phyloP scores from a whole-genome alignment of 768 basidiomycete species.

The Tricholoma matsutake region DNA sequence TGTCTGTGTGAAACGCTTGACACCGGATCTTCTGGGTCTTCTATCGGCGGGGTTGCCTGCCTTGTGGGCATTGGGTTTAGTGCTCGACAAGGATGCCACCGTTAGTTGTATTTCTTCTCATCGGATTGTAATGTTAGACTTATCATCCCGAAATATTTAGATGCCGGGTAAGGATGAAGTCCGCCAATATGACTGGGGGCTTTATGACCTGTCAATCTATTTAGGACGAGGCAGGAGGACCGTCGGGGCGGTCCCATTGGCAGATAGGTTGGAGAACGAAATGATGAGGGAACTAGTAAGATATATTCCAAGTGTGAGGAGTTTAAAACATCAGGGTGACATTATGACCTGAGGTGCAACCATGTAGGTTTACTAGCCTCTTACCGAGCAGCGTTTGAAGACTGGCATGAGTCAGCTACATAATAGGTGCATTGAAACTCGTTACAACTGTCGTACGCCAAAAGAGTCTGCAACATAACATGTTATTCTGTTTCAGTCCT shows the following conservation, averaged over 20 bases:
- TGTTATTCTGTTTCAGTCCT: no score
- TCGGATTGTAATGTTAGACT: no score
- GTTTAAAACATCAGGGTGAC: not conserved
- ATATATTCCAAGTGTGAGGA: not conserved
- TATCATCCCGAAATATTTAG: no score
- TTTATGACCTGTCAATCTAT: constrained; percentile 14
- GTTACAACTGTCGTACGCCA: no score
- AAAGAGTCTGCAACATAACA: no score
- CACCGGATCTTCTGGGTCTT: constrained; percentile 13
- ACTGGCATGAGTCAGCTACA: no score
- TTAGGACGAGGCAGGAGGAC: constrained; percentile 4
- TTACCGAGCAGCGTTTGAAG: no score
- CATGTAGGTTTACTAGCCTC: no score
- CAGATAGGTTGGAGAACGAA: not conserved
- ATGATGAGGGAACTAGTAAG: not conserved
- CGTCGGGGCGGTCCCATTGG: not conserved
- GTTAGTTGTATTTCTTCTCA: constrained; percentile 3
- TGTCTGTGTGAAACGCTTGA: constrained; percentile 11
- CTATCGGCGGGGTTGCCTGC: constrained; percentile 22
- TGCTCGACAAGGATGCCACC: constrained; percentile 3
- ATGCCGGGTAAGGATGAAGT: not conserved
- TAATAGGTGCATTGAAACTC: no score
- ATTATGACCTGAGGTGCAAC: no score
- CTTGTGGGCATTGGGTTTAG: constrained; percentile 20
- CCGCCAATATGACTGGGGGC: constrained; percentile 9